Evolutionary conservation across 2,329 filamentous ascomycete genomes (phyloP), one percentile per base, ranked within the genome.

Genomic region (Cladosporium sp.): DNA sequence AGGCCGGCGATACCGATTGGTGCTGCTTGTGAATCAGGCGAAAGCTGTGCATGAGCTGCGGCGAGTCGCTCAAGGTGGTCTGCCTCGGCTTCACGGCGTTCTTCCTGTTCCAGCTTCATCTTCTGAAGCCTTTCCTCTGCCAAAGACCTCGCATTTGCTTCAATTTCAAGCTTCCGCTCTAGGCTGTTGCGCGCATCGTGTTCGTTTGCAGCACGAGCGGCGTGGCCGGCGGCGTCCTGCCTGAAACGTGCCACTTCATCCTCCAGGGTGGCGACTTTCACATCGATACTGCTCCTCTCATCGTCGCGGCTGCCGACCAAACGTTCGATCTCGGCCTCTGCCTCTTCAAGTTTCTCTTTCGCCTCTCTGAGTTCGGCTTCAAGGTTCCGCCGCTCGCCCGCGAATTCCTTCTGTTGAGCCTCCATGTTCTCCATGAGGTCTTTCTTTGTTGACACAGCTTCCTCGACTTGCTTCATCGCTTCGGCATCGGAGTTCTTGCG

Each of bases 361-460:
- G 92, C 81, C 13, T 83, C 82, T 64, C 86, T 87, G 58, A 94
- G 86, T 70, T 97, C 92, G 15, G 84, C 80, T 65, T 96, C 90
- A 0, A 97, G 78, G 9, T 86, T 88, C 67, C 89, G 90, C 37
- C 94, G 85, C 72, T 97, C 93, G 50, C 87, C 85, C 35, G 89
- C 80, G 64, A 96, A 97, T 68, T 97, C 94, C 24, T 85, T 85
- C 73, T 97, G 91, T 63, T 95, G 83, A 12, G 92, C 88, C 69
- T 97, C 91, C 77, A 99, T 90, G 68, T 99, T 99, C 63, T 90
- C 88, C 74, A 99, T 85, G 9, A 99, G 83, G 71, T 97, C 94
- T 65, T 89, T 89, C 73, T 99, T 99, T 1, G 89, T 97, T 2
- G 90, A 92, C 65, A 94, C 90, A 5, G 85, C 90, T 71, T 97